These are phyloP conservation scores for Jaapia argillacea DNA, from an alignment of 768 basidiomycete genomes.

Conservation along the genomic window DNA sequence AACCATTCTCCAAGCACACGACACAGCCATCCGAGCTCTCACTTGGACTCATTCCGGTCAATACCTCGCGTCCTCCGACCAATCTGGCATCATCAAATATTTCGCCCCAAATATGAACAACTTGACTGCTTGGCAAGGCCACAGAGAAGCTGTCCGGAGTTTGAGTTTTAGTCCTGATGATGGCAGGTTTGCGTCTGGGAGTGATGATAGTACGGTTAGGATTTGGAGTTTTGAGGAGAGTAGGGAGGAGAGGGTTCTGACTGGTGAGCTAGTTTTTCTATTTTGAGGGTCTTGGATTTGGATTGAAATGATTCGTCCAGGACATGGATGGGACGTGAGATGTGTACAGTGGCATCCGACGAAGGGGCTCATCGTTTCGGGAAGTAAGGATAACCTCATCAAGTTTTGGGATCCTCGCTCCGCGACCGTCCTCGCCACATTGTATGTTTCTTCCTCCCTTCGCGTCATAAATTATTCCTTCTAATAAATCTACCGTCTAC, in stretches of 20 bases:
- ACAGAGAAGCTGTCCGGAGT: conserved; percentile 92
- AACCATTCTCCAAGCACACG: conserved; percentile 98
- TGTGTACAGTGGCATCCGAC: conserved; percentile 99
- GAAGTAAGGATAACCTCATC: conserved; percentile 95
- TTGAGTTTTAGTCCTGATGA: conserved; percentile 91
- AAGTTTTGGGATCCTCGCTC: conserved; percentile 99
- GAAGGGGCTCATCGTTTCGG: conserved; percentile 89
- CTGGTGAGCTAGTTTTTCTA: conserved; percentile 37
- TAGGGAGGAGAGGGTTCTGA: conserved; percentile 78
- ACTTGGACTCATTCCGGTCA: conserved; percentile 89
- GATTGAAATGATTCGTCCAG: conserved; percentile 24
- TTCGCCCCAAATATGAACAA: conserved; percentile 99
- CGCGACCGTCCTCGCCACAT: conserved; percentile 79
- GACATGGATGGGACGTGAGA: conserved; percentile 99
- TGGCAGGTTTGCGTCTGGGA: conserved; percentile 84
- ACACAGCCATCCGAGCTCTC: conserved; percentile 85
- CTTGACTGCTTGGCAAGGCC: conserved; percentile 86
- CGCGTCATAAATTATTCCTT: not conserved
- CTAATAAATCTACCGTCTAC: not conserved
- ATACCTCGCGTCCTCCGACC: conserved; percentile 89
- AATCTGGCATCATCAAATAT: conserved; percentile 93
- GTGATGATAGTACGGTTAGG: conserved; percentile 90
- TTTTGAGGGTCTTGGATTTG: not conserved
- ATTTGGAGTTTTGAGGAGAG: conserved; percentile 95
- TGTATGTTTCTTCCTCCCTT: conserved; percentile 39